Evolutionary conservation across 1,139 yeast species (phyloP).

Genomic region (Taphrina deformans): DNA sequence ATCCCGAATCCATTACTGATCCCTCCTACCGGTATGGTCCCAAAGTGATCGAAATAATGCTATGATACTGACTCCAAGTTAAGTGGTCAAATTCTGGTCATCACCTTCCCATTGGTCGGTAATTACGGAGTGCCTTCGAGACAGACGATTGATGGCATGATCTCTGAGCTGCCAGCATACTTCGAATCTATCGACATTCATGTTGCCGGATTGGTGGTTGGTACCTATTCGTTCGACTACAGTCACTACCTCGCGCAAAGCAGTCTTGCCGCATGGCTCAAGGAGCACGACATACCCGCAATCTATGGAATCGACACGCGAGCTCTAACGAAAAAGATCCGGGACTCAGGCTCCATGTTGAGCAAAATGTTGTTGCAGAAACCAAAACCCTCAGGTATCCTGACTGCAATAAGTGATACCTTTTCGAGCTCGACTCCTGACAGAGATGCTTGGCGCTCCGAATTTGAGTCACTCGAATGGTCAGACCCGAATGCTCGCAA

Average conservation of each 20-base stretch:
- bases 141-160: conserved; percentile 67
- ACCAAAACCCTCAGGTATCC: conserved; percentile 41
- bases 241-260: conserved; percentile 92
- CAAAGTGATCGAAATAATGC: background rate
- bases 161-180: conserved; percentile 78
- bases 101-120: conserved; percentile 95
- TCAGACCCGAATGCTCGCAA: conserved; percentile 88
- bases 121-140: conserved; percentile 99
- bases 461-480: conserved; percentile 81
- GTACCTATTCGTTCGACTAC: conserved; percentile 94
- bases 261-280: conserved; percentile 90
- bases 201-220: conserved; percentile 95
- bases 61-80: background rate
- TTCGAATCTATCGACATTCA: conserved; percentile 91
- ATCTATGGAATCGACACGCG: conserved; percentile 98
- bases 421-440: conserved; percentile 48
- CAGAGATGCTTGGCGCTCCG: conserved; percentile 56
- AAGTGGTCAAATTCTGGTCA: conserved; percentile 87
- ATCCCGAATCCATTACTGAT: conserved; percentile 97
- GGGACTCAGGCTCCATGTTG: conserved; percentile 88
- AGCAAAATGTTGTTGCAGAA: conserved; percentile 74
- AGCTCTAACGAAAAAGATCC: conserved; percentile 85
- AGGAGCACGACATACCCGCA: conserved; percentile 90
- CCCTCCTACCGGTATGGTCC: conserved; percentile 75
- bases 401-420: conserved; percentile 19